A percentile compares a stretch with the other conserved stretches of the same genome.
phyloP scores from a whole-genome alignment of 441 rosid species.

The Hura crepitans region DNA sequence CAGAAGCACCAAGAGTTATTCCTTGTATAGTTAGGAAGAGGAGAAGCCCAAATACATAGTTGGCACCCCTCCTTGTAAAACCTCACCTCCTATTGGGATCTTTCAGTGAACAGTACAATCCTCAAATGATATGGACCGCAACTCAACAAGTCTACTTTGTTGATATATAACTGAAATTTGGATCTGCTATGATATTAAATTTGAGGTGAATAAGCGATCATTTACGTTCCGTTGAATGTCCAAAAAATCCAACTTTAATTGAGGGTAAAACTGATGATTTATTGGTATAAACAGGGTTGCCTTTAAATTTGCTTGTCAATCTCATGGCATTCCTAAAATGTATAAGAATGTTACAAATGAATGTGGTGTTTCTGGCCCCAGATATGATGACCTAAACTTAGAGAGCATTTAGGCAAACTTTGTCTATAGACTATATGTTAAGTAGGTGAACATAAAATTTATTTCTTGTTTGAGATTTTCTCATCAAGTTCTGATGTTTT shows the following conservation, averaged over 20 bases:
- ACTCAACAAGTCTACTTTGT: not conserved
- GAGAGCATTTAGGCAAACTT: not conserved
- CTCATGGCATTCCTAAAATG: not conserved
- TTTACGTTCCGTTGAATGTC: not conserved
- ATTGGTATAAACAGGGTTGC: not conserved
- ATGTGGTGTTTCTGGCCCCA: not conserved
- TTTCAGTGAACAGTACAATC: not conserved
- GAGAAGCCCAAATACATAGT: not conserved
- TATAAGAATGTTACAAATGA: not conserved
- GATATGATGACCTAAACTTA: not conserved
- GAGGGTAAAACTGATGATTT: not conserved
- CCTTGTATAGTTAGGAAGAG: not conserved
- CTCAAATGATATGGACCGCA: not conserved
- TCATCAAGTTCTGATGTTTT: not conserved
- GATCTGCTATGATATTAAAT: not conserved
- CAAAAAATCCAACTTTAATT: not conserved
- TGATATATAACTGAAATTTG: not conserved
- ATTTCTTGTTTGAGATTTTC: not conserved
- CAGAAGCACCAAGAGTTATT: not conserved
- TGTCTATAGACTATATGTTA: not conserved
- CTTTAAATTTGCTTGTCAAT: not conserved
- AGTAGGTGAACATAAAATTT: not conserved
- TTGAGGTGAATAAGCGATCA: not conserved
- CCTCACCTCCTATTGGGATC: not conserved
- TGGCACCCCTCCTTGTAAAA: not conserved